Percentiles rank a stretch among this genome's conserved stretches.
Evolutionary conservation across 305 asterid genomes (phyloP).

Genomic region (Andrographis paniculata): DNA sequence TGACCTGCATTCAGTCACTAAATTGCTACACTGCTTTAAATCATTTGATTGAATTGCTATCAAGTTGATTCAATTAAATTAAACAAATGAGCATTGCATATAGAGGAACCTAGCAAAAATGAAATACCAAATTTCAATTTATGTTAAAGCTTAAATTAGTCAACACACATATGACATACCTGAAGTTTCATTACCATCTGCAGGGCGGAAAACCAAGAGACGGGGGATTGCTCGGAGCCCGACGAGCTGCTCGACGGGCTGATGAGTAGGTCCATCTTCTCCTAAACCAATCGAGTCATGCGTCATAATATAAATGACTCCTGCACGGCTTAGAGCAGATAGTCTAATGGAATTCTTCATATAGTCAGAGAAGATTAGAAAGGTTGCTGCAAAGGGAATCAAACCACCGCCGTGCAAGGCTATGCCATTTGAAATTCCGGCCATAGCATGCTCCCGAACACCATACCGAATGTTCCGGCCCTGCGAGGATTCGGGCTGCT

Average conservation of each 20-base stretch:
- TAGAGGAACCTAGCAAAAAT: no score
- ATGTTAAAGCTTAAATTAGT: no score
- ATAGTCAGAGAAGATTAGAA: conserved; percentile 96
- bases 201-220: conserved; percentile 88
- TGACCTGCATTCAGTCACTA: no score
- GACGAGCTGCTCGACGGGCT: conserved; percentile 91
- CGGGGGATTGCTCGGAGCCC: conserved; percentile 98
- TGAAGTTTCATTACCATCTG: conserved; percentile 94
- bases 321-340: conserved; percentile 64
- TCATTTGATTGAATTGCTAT: no score
- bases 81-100: no score
- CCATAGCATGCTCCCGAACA: conserved; percentile 94
- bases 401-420: conserved; percentile 81
- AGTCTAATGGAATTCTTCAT: conserved; percentile 88
- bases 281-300: conserved; percentile 97
- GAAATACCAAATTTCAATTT: no score
- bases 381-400: conserved; percentile 89
- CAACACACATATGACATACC: no score
- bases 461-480: conserved; percentile 88
- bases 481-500: conserved; percentile 59
- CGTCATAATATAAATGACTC: conserved; percentile 97
- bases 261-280: conserved; percentile 98
- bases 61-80: no score
- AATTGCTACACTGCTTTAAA: no score
- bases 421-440: conserved; percentile 88